These are phyloP conservation scores for Cyclostephanos invisitatus DNA, from an alignment of 108 stramenopile species.

Conservation along the genomic window DNA sequence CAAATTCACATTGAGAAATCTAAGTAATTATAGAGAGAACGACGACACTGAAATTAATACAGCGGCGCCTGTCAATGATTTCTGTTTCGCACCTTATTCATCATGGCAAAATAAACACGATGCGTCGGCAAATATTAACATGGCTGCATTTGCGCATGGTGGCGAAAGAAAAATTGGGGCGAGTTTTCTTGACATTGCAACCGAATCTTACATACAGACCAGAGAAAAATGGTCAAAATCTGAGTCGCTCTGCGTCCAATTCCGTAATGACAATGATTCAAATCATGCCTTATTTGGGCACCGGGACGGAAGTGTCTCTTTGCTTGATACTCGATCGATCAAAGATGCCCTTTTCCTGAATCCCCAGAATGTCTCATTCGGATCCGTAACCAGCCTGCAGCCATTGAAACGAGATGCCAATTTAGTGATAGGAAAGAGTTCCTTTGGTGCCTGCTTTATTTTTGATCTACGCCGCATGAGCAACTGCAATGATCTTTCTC, in stretches of 20 bases:
- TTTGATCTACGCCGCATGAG: conserved; percentile 21
- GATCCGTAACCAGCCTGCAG: conserved; percentile 29
- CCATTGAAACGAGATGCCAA: conserved; percentile 20
- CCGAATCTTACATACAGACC: not conserved
- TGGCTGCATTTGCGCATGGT: conserved; percentile 35
- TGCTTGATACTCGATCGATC: conserved; percentile 30
- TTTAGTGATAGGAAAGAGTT: conserved; percentile 24
- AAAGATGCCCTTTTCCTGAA: conserved; percentile 6
- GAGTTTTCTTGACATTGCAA: conserved; percentile 18
- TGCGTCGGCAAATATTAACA: not conserved
- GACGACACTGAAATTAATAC: not conserved
- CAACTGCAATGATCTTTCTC: conserved; percentile 12
- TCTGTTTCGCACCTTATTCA: conserved; percentile 20
- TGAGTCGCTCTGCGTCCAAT: conserved; percentile 32
- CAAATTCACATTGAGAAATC: conserved; percentile 13
- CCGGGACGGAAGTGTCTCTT: conserved; percentile 33
- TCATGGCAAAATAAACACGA: conserved; percentile 1
- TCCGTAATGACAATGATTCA: not conserved
- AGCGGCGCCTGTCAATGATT: conserved; percentile 23
- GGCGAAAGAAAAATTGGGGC: conserved; percentile 10
- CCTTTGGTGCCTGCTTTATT: conserved; percentile 34
- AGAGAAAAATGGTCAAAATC: conserved; percentile 11
- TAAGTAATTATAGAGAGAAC: not conserved
- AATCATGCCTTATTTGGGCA: conserved; percentile 26
- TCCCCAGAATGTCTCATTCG: conserved; percentile 22